Base-by-base conservation (phyloP, 2,329 filamentous ascomycete genomes). In the Teratosphaeria epicoccoides region DNA sequence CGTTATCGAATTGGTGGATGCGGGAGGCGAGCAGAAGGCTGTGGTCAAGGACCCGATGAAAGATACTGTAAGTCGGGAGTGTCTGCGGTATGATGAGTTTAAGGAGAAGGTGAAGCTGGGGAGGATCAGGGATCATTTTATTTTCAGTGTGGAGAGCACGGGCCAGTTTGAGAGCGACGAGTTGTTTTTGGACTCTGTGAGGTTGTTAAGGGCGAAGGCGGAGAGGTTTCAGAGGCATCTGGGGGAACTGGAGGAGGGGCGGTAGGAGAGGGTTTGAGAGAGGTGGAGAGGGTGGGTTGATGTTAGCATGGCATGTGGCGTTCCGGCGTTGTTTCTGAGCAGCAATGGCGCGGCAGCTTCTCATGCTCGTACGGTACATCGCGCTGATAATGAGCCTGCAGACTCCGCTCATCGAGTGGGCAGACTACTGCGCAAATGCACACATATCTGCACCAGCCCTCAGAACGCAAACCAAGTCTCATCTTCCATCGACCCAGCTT, bases 141-240 rank as follows among this genome's bases (percentile, higher is more conserved):
- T 98, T 70, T 98, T 93, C 76, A 85, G 83, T 50, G 79, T 98
- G 29, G 93, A 98, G 76, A 96, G 90, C 74, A 85, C 88, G 0
- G 94, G 93, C 5, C 93, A 98, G 73, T 95, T 88, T 76, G 84
- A 93, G 53, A 95, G 89, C 66, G 91, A 97, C 63, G 84, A 89
- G 70, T 76, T 98, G 58, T 97, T 98, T 75, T 71, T 98, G 52
- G 89, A 97, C 72, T 83, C 88, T 24, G 79, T 98, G 48, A 86
- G 85, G 72, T 76, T 88, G 60, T 73, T 98, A 56, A 95, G 90
- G 75, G 76, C 81, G 62, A 97, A 97, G 76, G 93, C 87, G 60
- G 74, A 82, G 66, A 77, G 78, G 61, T 76, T 91, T 57, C 83
- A 85, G 75, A 76, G 81, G 64, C 84, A 87, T 64, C 75, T 91